Conservation (phyloP, 2,329 filamentous ascomycete genomes). For the Cercospora zeina region DNA sequence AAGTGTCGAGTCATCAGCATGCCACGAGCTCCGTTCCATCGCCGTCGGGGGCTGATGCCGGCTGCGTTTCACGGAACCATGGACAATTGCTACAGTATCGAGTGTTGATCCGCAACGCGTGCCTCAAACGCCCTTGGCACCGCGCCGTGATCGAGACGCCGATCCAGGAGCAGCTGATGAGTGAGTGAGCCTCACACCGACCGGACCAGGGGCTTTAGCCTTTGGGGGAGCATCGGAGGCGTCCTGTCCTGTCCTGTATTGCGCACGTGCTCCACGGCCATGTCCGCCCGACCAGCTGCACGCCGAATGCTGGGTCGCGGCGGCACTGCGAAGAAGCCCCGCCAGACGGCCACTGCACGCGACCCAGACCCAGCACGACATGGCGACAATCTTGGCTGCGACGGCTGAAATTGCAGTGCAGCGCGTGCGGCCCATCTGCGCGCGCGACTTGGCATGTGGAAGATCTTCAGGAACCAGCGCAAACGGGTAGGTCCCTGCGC, state of each 20-base stretch:
- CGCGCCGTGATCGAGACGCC: conserved; percentile 1
- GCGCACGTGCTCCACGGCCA: background rate
- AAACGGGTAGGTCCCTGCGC: conserved; percentile 22
- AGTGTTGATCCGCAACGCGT: conserved; percentile 6
- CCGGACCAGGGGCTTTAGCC: conserved; percentile 10
- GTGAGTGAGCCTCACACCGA: background rate
- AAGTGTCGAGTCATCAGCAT: background rate
- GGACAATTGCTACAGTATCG: background rate
- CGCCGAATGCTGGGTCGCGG: background rate
- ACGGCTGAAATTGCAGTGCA: conserved; percentile 3
- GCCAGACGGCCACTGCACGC: background rate
- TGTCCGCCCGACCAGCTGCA: background rate
- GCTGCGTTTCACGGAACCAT: background rate
- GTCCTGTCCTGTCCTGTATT: background rate
- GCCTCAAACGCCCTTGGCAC: conserved; percentile 5
- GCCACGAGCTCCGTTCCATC: conserved; percentile 11
- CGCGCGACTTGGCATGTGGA: background rate
- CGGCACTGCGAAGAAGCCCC: conserved; percentile 2
- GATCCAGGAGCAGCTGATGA: background rate
- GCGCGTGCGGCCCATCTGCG: background rate
- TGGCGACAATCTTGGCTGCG: background rate
- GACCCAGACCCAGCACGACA: background rate
- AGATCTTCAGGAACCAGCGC: conserved; percentile 17
- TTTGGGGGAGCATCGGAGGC: conserved; percentile 4
- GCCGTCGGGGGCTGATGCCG: background rate